Evolutionary conservation across 805 yeast genomes (phyloP).

Genomic region (Ogataea nonfermentans): DNA sequence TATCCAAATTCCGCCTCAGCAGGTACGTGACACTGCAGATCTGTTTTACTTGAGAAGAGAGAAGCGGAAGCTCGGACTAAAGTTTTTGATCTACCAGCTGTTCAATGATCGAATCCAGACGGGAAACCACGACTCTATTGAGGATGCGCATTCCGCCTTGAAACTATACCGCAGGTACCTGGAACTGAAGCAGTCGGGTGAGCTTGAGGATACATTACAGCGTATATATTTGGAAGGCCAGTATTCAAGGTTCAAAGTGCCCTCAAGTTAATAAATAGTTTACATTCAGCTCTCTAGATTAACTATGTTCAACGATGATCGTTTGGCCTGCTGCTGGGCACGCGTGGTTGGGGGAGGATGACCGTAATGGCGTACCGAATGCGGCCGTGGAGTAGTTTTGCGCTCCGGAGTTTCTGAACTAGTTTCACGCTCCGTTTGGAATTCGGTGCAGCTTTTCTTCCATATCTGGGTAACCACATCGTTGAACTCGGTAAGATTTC

Average conservation of each 20-base stretch:
- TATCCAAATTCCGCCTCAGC: slow-evolving; percentile 78
- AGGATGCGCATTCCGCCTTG: slow-evolving; percentile 89
- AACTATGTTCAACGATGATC: slow-evolving; percentile 22
- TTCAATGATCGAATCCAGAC: slow-evolving; percentile 76
- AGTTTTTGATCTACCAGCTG: slow-evolving; percentile 80
- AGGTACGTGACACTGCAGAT: slow-evolving; percentile 87
- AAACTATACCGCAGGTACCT: slow-evolving; percentile 69
- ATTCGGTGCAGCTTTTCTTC: slow-evolving; percentile 18
- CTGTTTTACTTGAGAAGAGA: slow-evolving; percentile 71
- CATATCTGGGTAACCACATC: slow-evolving; percentile 18
- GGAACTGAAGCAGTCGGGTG: slow-evolving; percentile 56
- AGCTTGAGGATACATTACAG: slow-evolving; percentile 59
- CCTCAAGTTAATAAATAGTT: slow-evolving; percentile 24
- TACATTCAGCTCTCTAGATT: slow-evolving; percentile 20
- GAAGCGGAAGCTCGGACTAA: slow-evolving; percentile 76
- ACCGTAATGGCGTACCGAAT: slow-evolving; percentile 9
- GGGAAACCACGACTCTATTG: slow-evolving; percentile 95
- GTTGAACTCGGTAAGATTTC: slow-evolving; percentile 12
- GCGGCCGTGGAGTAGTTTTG: slow-evolving; percentile 12
- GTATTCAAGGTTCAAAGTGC: slow-evolving; percentile 50
- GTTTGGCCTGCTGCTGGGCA: slow-evolving; percentile 28
- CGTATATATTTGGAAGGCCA: slow-evolving; percentile 73
- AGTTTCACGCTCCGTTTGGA: slow-evolving; percentile 11
- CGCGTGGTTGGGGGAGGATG: slow-evolving; percentile 30
- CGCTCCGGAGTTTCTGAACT: slow-evolving; percentile 2